Evolutionary conservation across 139 green algal species (phyloP).

Genomic region (Chlorella sp.): DNA sequence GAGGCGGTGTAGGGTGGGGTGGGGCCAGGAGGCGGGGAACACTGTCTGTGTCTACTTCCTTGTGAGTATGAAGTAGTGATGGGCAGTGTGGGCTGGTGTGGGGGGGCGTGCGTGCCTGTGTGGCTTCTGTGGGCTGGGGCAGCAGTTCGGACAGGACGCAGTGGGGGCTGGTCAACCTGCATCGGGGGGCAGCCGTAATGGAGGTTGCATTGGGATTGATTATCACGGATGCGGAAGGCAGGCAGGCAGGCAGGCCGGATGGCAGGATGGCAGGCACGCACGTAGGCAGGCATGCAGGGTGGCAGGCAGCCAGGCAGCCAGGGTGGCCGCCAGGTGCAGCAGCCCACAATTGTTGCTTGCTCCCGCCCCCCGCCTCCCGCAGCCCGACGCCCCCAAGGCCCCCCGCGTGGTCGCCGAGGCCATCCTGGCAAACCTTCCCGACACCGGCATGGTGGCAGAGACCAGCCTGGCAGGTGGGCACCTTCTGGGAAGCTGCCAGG

Average conservation of each 20-base stretch:
- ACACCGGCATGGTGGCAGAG: slow-evolving; percentile 61
- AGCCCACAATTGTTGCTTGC: too few species aligned
- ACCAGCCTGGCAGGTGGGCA: slow-evolving; percentile 64
- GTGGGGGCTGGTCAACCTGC: neutral
- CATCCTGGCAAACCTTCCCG: slow-evolving; percentile 80
- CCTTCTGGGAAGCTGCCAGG: neutral
- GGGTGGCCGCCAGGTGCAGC: neutral
- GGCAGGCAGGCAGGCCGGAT: neutral
- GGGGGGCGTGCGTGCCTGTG: too few species aligned
- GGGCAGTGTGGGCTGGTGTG: too few species aligned
- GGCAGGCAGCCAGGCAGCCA: neutral
- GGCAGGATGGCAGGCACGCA: neutral
- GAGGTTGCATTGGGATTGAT: too few species aligned
- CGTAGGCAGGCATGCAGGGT: neutral
- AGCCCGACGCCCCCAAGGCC: slow-evolving; percentile 80
- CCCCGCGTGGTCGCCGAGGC: slow-evolving; percentile 85
- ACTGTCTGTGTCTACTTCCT: neutral
- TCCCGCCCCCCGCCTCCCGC: neutral
- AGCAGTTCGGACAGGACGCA: neutral
- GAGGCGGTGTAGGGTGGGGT: neutral
- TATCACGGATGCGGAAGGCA: too few species aligned
- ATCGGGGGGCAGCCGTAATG: too few species aligned
- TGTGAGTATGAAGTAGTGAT: too few species aligned
- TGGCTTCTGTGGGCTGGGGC: too few species aligned
- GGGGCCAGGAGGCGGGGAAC: neutral